A percentile compares a stretch with the other conserved stretches of the same genome.
phyloP scores from a whole-genome alignment of 192 early-diverging fungal species.

The Mortierella alpina region DNA sequence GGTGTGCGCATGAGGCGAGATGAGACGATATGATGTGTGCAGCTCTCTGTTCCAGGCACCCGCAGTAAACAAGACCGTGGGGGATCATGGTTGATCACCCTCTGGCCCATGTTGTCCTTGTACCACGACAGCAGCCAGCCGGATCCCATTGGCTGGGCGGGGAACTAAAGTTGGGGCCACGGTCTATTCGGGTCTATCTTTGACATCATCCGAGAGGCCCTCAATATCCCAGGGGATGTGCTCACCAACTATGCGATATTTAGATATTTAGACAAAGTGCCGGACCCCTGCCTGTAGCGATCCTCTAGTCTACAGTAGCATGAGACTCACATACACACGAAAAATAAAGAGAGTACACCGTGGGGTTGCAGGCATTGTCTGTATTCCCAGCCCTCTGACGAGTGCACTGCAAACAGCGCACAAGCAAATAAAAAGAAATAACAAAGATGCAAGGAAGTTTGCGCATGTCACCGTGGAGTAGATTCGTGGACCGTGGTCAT shows the following conservation, averaged over 20 bases:
- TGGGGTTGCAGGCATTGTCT: too few relatives aligned
- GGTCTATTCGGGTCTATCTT: background rate
- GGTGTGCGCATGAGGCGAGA: background rate
- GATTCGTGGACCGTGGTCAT: too few relatives aligned
- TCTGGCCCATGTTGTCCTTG: background rate
- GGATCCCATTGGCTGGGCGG: conserved; percentile 18
- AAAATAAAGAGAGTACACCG: too few relatives aligned
- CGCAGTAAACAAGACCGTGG: background rate
- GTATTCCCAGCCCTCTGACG: too few relatives aligned
- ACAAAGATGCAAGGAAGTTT: too few relatives aligned
- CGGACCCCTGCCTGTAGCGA: too few relatives aligned
- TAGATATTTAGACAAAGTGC: too few relatives aligned
- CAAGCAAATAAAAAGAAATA: too few relatives aligned
- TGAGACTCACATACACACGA: too few relatives aligned
- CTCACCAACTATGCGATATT: background rate
- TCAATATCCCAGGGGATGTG: background rate
- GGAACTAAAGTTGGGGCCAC: conserved; percentile 1
- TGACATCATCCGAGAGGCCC: background rate
- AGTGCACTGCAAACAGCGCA: too few relatives aligned
- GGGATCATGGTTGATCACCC: background rate
- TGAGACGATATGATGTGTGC: conserved; percentile 10
- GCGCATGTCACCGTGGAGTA: too few relatives aligned
- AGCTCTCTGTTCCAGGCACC: background rate
- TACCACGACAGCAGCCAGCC: conserved; percentile 17
- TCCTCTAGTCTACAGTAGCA: too few relatives aligned